These are phyloP conservation scores for Wickerhamomyces strasburgensis DNA, from an alignment of 805 yeast species.

Conservation along the genomic window DNA sequence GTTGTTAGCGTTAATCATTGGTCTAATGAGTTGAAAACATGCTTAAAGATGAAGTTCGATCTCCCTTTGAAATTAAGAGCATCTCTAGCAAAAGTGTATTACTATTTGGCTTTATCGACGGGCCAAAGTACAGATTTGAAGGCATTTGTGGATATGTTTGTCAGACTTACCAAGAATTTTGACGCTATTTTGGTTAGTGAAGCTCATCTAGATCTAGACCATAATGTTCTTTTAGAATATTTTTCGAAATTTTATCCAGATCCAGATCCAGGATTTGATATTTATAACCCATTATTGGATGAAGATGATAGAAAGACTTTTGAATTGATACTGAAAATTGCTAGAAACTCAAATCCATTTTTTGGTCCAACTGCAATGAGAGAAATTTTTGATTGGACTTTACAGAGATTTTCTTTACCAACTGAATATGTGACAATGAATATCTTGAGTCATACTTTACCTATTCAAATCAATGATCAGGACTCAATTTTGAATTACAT, in stretches of 20 bases:
- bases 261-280: constrained; percentile 45
- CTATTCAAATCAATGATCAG: constrained; percentile 32
- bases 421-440: constrained; percentile 49
- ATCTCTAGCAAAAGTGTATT: constrained; percentile 62
- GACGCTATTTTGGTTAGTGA: constrained; percentile 24
- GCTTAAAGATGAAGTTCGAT: constrained; percentile 73
- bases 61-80: constrained; percentile 65
- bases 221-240: constrained; percentile 28
- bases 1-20: constrained; percentile 74
- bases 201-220: constrained; percentile 32
- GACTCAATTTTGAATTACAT: constrained; percentile 50
- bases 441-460: constrained; percentile 50
- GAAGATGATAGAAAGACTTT: constrained; percentile 43
- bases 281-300: constrained; percentile 26
- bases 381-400: constrained; percentile 43
- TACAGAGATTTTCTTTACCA: constrained; percentile 47
- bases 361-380: constrained; percentile 45
- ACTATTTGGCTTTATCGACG: constrained; percentile 62
- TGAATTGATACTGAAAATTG: constrained; percentile 44
- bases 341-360: constrained; percentile 49
- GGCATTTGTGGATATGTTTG: constrained; percentile 59
- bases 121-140: constrained; percentile 63
- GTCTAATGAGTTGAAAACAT: constrained; percentile 79
- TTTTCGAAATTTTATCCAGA: constrained; percentile 35
- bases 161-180: constrained; percentile 42